Evolutionary conservation across 257 asterid genomes (phyloP).

Genomic region (Agastache rugosa): DNA sequence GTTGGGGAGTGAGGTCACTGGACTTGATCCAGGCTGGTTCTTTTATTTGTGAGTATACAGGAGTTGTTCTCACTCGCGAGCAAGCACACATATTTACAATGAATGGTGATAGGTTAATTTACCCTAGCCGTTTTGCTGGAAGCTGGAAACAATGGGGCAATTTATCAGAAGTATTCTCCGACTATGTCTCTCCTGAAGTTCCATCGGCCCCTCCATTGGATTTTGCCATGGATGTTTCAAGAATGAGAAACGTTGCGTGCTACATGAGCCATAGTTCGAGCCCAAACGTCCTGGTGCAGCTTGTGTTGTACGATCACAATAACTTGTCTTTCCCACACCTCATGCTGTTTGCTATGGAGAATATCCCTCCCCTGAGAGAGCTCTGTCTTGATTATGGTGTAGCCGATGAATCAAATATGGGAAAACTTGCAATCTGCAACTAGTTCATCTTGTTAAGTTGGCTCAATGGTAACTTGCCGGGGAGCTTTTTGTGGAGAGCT

Average conservation of each 20-base stretch:
- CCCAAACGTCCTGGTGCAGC: conserved; percentile 84
- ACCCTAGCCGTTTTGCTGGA: conserved; percentile 75
- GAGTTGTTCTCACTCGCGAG: conserved; percentile 82
- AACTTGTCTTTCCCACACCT: conserved; percentile 76
- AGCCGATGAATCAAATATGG: conserved; percentile 66
- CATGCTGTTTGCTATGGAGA: conserved; percentile 93
- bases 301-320: conserved; percentile 79
- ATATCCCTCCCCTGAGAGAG: conserved; percentile 88
- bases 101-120: conserved; percentile 84
- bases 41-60: conserved; percentile 87
- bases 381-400: conserved; percentile 87
- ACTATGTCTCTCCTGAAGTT: conserved; percentile 58
- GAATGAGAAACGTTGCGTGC: conserved; percentile 89
- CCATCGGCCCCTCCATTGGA: conserved; percentile 83
- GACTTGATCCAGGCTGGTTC: conserved; percentile 91
- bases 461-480: conserved; percentile 30
- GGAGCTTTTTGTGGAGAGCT: conserved; percentile 23
- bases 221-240: conserved; percentile 85
- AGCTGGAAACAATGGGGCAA: conserved; percentile 94
- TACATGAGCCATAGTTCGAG: conserved; percentile 81
- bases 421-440: conserved; percentile 79
- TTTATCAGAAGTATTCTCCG: conserved; percentile 60
- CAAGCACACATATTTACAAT: conserved; percentile 74
- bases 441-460: conserved; percentile 39
- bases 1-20: conserved; percentile 93